phyloP scores from a whole-genome alignment of 1,139 yeast genomes.

The Spathaspora sp. region DNA sequence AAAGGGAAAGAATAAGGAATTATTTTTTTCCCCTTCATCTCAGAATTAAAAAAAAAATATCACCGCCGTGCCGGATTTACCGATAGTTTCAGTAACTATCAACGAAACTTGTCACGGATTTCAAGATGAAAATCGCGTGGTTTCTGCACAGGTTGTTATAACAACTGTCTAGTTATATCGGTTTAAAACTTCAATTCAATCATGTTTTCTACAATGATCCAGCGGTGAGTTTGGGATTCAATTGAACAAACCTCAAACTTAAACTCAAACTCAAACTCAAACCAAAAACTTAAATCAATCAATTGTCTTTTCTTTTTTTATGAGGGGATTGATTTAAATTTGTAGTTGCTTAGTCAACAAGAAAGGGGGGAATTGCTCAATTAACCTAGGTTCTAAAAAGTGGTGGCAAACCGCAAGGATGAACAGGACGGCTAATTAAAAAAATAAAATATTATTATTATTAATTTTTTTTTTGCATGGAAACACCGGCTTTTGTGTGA shows the following conservation, averaged over 20 bases:
- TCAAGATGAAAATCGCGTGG: neutral
- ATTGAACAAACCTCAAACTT: neutral
- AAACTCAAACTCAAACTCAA: neutral
- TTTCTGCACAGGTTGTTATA: neutral
- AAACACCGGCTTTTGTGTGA: neutral
- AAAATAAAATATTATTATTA: neutral
- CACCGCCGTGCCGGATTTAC: slow-evolving; percentile 2
- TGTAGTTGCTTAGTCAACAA: neutral
- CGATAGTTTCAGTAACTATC: neutral
- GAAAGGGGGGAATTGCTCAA: neutral
- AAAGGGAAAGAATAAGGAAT: neutral
- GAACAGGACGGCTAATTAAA: neutral
- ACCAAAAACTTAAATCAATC: neutral
- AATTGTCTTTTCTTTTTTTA: neutral
- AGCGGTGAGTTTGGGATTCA: neutral
- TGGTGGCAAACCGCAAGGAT: neutral
- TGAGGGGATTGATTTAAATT: neutral
- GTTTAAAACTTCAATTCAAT: neutral
- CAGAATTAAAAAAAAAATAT: neutral
- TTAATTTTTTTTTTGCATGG: neutral
- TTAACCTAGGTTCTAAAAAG: neutral
- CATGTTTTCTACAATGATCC: neutral
- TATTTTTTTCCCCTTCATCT: neutral
- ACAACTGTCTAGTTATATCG: neutral
- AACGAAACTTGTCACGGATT: neutral